These are phyloP conservation scores for Xylaria digitata DNA, from an alignment of 2,329 filamentous ascomycete genomes.

Conservation along the genomic window DNA sequence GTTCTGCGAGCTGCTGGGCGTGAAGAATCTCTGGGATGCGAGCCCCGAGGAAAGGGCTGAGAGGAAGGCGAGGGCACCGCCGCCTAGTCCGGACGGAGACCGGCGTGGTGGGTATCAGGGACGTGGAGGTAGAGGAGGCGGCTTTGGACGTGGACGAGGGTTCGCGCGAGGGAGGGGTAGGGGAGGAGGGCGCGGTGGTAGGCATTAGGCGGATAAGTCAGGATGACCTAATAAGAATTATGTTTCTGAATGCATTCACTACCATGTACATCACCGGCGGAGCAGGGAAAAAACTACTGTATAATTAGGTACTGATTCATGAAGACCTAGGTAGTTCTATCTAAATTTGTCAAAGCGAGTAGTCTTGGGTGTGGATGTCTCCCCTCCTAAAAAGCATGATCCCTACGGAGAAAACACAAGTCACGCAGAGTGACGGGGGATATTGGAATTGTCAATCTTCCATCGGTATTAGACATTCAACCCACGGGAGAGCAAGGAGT, in stretches of 20 bases:
- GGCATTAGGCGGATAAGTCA: slow-evolving; percentile 22
- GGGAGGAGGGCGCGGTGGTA: slow-evolving; percentile 35
- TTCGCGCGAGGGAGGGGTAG: slow-evolving; percentile 4
- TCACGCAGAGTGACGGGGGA: slow-evolving; percentile 65
- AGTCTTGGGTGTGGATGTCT: slow-evolving; percentile 48
- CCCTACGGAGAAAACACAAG: slow-evolving; percentile 62
- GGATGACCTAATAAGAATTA: neutral
- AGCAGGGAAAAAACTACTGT: neutral
- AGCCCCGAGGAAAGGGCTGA: slow-evolving; percentile 75
- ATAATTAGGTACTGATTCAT: slow-evolving; percentile 20
- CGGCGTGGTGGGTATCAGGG: slow-evolving; percentile 48
- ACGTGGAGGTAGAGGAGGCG: slow-evolving; percentile 50
- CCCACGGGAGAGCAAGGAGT: slow-evolving; percentile 61
- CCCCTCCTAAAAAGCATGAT: slow-evolving; percentile 60
- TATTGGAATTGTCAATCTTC: slow-evolving; percentile 57
- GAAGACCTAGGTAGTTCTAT: neutral
- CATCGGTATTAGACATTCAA: slow-evolving; percentile 66
- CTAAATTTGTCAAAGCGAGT: neutral
- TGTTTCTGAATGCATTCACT: neutral
- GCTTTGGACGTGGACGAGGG: slow-evolving; percentile 14
- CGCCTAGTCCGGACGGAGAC: slow-evolving; percentile 48
- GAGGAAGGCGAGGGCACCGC: slow-evolving; percentile 69
- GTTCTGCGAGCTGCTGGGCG: slow-evolving; percentile 82
- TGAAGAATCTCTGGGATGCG: slow-evolving; percentile 80
- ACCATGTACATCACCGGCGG: neutral